Base-by-base conservation (phyloP, 805 yeast genomes). In the Kregervanrija fluxuum region DNA sequence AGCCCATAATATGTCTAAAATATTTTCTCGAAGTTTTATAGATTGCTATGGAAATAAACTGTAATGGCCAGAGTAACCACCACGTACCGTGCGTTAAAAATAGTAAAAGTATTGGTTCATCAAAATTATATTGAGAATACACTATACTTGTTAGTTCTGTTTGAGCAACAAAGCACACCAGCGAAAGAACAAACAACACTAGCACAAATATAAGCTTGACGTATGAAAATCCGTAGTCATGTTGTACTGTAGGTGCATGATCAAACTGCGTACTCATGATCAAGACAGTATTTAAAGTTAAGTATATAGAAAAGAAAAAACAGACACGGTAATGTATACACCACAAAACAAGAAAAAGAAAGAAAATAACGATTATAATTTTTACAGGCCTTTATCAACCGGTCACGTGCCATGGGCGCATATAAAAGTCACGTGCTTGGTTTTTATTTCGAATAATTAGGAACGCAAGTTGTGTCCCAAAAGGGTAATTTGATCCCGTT, bases 131-230 rank as follows among this genome's bases (percentile, higher is more conserved):
- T 8, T 67, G 58, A 30, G 70, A 66, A 56, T 85, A 82, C 5
- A 87, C 71, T 45, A 80, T 80, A 6, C 87, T 74, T 2, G 95
- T 85, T 48, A 81, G 68, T 59, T 87, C 96, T 0, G 96, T 87
- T 58, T 87, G 96, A 12, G 73, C 55, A 4, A 88, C 89, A 63
- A 88, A 88, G 3, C 89, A 55, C 8, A 75, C 55, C 47, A 80
- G 51, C 0, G 83, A 74, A 1, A 76, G 46, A 1, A 69, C 11
- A 36, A 80, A 71, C 2, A 83, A 68, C 1, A 64, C 50, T 3
- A 66, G 62, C 5, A 80, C 77, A 50, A 74, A 69, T 4, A 66
- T 47, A n/a, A 76, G 55, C 45, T 67, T 70, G 34, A 62, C 53
- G 46, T 60, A 58, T 2, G 68, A 64, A 35, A 59, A 61, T 10